phyloP scores from a whole-genome alignment of 441 rosid species.

The Arabidopsis hybrid region DNA sequence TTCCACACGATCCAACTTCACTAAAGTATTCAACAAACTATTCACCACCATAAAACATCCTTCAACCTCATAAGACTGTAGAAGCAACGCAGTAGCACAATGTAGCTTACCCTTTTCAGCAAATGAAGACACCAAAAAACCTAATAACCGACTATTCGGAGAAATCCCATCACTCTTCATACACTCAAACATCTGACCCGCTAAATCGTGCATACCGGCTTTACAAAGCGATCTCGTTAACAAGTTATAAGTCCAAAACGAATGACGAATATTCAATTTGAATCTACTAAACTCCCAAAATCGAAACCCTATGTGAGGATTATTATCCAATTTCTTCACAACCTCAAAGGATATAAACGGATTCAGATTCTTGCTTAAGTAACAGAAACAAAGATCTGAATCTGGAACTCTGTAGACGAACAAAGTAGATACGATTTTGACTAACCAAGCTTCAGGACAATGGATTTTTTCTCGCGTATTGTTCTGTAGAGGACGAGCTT shows the following conservation, averaged over 20 bases:
- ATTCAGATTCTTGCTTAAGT: constrained; percentile 62
- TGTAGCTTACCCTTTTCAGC: constrained; percentile 54
- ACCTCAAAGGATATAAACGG: constrained; percentile 71
- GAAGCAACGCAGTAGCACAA: constrained; percentile 59
- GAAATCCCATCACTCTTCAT: constrained; percentile 78
- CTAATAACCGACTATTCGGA: constrained; percentile 50
- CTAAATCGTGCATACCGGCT: constrained; percentile 62
- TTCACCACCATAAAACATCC: constrained; percentile 52
- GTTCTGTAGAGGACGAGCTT: constrained; percentile 42
- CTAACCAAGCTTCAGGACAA: constrained; percentile 72
- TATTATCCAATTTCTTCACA: constrained; percentile 55
- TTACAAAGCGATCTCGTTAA: constrained; percentile 73
- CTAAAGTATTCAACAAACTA: constrained; percentile 59
- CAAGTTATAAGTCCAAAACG: constrained; percentile 60
- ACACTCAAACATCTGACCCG: constrained; percentile 51
- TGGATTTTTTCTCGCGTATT: constrained; percentile 47
- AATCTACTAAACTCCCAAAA: constrained; percentile 70
- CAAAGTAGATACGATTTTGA: constrained; percentile 69
- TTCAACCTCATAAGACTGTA: constrained; percentile 51
- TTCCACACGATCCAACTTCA: constrained; percentile 54
- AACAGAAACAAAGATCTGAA: constrained; percentile 55
- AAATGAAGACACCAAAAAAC: constrained; percentile 61
- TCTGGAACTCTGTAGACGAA: constrained; percentile 50
- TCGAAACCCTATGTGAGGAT: constrained; percentile 65
- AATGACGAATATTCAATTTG: constrained; percentile 58